A percentile compares a stretch with the other conserved stretches of the same genome.
Evolutionary conservation across 1,284 basidiomycete genomes (phyloP).

Genomic region (Pisolithus thermaeus): DNA sequence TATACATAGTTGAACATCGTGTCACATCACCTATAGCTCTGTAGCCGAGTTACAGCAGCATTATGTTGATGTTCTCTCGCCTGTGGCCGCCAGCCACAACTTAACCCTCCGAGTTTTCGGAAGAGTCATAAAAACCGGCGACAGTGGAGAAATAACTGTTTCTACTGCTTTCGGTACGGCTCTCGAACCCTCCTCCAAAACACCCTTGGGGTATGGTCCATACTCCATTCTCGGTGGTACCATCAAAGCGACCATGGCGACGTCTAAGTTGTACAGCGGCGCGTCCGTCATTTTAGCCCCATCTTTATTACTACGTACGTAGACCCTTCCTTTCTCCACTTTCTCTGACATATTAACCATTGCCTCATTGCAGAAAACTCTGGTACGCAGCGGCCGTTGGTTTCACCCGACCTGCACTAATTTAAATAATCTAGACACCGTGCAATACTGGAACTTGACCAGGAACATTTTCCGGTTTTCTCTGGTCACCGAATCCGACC

Average conservation of each 20-base stretch:
- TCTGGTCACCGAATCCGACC: slow-evolving; percentile 19
- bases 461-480: slow-evolving; percentile 42
- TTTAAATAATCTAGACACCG: slow-evolving; percentile 30
- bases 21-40: slow-evolving; percentile 21
- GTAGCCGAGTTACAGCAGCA: slow-evolving; percentile 30
- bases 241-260: slow-evolving; percentile 39
- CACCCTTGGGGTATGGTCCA: slow-evolving; percentile 38
- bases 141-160: slow-evolving; percentile 19
- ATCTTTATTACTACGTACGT: slow-evolving; percentile 9
- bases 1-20: neutral
- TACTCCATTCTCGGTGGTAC: slow-evolving; percentile 46
- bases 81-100: slow-evolving; percentile 32
- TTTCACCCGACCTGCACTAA: neutral
- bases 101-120: slow-evolving; percentile 41
- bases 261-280: slow-evolving; percentile 18
- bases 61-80: slow-evolving; percentile 28
- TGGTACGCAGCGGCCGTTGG: slow-evolving; percentile 6
- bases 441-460: slow-evolving; percentile 40
- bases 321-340: neutral
- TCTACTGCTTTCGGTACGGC: slow-evolving; percentile 35
- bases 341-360: neutral
- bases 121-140: slow-evolving; percentile 26
- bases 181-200: slow-evolving; percentile 52
- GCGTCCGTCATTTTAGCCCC: slow-evolving; percentile 11
- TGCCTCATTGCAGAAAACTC: slow-evolving; percentile 11